Evolutionary conservation across 2,329 filamentous ascomycete species (phyloP).

Genomic region (Xylaria sp.): DNA sequence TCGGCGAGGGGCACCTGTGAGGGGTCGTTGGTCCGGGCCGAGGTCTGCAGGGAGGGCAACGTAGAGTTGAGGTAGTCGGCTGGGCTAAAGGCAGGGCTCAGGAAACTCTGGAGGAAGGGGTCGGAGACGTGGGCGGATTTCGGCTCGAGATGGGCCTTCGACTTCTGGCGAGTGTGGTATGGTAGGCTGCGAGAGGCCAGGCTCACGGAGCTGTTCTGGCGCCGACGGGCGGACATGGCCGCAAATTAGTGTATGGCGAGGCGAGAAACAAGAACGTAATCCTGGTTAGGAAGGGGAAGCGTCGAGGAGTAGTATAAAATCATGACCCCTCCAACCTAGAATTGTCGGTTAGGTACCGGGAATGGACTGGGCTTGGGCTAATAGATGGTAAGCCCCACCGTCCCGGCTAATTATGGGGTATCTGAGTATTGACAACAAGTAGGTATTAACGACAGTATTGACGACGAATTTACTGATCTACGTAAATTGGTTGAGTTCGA

Average conservation of each 20-base stretch:
- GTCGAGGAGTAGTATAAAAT: not conserved
- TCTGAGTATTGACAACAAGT: no score
- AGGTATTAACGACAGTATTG: no score
- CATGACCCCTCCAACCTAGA: not conserved
- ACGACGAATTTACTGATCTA: not conserved
- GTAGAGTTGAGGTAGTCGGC: conserved; percentile 85
- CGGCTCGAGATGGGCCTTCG: conserved; percentile 55
- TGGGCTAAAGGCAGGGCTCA: conserved; percentile 80
- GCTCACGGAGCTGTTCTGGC: conserved; percentile 58
- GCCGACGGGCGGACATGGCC: conserved; percentile 53
- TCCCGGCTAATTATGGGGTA: not conserved
- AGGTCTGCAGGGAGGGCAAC: conserved; percentile 72
- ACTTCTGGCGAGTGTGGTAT: conserved; percentile 55
- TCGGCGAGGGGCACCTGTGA: conserved; percentile 72
- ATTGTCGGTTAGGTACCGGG: not conserved
- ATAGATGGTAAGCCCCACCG: not conserved
- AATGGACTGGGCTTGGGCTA: no score
- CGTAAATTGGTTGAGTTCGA: not conserved
- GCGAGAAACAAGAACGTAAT: not conserved
- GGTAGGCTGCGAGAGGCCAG: conserved; percentile 51
- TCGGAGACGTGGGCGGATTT: conserved; percentile 75
- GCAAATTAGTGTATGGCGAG: not conserved
- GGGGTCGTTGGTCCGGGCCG: conserved; percentile 40
- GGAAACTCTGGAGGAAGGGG: conserved; percentile 77
- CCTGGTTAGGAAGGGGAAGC: not conserved